Conservation (phyloP, 192 early-diverging fungal genomes). For the Phycomyces nitens region DNA sequence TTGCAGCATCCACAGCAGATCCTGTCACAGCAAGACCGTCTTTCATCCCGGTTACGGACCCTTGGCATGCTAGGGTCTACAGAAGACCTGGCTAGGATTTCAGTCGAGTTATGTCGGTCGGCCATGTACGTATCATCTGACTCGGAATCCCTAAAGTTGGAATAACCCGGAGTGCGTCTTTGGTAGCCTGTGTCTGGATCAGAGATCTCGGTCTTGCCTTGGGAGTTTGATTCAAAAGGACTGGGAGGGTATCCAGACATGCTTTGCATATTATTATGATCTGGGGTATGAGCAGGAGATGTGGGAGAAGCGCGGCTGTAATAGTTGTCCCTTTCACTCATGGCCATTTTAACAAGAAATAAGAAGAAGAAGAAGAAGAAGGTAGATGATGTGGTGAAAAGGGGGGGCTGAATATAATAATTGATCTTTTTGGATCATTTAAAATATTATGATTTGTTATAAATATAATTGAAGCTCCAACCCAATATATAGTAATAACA, state of each 20-base stretch:
- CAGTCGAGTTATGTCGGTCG: neutral
- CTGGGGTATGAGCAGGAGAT: neutral
- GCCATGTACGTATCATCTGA: constrained; percentile 12
- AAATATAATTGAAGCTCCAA: no score
- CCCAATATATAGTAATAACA: no score
- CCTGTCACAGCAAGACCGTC: constrained; percentile 25
- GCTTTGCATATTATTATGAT: neutral
- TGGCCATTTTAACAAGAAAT: constrained; percentile 7
- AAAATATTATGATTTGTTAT: neutral
- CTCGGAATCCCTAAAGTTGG: constrained; percentile 5
- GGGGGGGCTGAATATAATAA: constrained; percentile 1
- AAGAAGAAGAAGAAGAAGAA: constrained; percentile 12
- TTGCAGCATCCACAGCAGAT: constrained; percentile 35
- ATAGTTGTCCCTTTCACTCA: constrained; percentile 12
- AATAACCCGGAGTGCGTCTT: no score
- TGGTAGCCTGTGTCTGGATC: no score
- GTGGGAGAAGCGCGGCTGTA: constrained; percentile 2
- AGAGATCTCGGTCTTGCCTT: no score
- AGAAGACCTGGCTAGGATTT: neutral
- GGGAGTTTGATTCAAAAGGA: neutral
- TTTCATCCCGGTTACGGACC: constrained; percentile 4
- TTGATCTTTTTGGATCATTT: no score
- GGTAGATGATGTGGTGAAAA: neutral
- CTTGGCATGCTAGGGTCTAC: neutral
- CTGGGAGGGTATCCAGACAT: neutral